A percentile compares a stretch with the other conserved stretches of the same genome.
These are phyloP conservation scores for Dioscorea zingiberensis DNA, from an alignment of 106 monocot genomes.

Conservation along the genomic window DNA sequence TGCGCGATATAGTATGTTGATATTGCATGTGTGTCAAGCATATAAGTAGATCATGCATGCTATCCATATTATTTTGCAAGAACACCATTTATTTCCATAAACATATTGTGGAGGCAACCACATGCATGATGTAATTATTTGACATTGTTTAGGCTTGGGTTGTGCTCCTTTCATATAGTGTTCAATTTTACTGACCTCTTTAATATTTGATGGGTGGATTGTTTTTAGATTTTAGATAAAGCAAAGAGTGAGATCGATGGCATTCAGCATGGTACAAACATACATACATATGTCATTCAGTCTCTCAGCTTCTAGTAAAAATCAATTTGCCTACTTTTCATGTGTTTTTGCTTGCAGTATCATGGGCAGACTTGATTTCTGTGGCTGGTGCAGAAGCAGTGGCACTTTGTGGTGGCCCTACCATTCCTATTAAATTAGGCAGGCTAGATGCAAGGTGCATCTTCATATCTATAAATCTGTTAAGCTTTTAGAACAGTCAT, in stretches of 20 bases:
- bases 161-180: neutral
- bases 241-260: constrained; percentile 64
- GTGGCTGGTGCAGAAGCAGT: constrained; percentile 89
- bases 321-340: neutral
- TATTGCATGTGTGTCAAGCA: too few relatives aligned
- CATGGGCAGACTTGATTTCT: constrained; percentile 95
- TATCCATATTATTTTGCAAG: neutral
- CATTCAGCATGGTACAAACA: constrained; percentile 41
- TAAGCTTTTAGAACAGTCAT: neutral
- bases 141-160: neutral
- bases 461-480: neutral
- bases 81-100: neutral
- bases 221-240: constrained; percentile 60
- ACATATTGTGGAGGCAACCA: neutral
- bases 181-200: neutral
- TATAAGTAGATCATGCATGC: too few relatives aligned
- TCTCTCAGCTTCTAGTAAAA: constrained; percentile 3
- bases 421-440: constrained; percentile 68
- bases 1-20: neutral
- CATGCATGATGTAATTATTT: neutral
- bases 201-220: neutral
- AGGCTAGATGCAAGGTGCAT: constrained; percentile 64
- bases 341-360: constrained; percentile 41
- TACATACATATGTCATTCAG: neutral
- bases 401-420: constrained; percentile 74